Evolutionary conservation across 352 stramenopile species (phyloP).

Genomic region (Globisporangium paddicum): DNA sequence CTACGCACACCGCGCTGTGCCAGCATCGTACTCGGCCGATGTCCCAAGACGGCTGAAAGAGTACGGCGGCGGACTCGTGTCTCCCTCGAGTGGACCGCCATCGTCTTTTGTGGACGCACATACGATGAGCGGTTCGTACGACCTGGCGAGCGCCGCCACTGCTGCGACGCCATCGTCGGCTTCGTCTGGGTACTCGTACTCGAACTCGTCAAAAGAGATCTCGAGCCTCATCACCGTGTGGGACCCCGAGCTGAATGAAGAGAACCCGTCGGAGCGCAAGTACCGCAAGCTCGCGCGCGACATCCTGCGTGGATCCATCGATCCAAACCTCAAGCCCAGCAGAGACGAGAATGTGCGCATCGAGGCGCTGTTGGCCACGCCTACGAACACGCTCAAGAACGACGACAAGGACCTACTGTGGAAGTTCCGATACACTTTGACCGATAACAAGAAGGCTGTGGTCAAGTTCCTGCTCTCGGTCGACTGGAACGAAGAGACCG

Average conservation of each 20-base stretch:
- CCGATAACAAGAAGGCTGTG: constrained; percentile 93
- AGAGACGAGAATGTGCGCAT: constrained; percentile 91
- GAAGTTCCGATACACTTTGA: constrained; percentile 96
- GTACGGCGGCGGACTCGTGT: constrained; percentile 19
- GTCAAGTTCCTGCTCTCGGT: constrained; percentile 98
- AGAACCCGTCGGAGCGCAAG: constrained; percentile 95
- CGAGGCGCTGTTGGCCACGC: constrained; percentile 89
- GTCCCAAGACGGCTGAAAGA: constrained; percentile 36
- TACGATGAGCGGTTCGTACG: constrained; percentile 45
- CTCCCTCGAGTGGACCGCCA: constrained; percentile 7
- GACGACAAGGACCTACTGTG: constrained; percentile 93
- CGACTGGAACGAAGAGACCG: constrained; percentile 97
- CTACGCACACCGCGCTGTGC: constrained; percentile 73
- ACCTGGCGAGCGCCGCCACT: constrained; percentile 15
- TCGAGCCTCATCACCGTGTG: constrained; percentile 69
- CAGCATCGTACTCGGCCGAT: constrained; percentile 47
- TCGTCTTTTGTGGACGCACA: constrained; percentile 33
- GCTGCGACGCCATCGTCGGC: constrained; percentile 10
- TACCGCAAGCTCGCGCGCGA: constrained; percentile 97
- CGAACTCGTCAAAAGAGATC: constrained; percentile 27
- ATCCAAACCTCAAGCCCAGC: constrained; percentile 97
- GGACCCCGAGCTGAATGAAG: constrained; percentile 84
- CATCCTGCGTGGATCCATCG: constrained; percentile 94
- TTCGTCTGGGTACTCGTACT: constrained; percentile 13
- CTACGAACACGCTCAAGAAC: constrained; percentile 91